phyloP scores from a whole-genome alignment of 2,329 filamentous ascomycete genomes.

The Fusarium neocosmosporiellum region DNA sequence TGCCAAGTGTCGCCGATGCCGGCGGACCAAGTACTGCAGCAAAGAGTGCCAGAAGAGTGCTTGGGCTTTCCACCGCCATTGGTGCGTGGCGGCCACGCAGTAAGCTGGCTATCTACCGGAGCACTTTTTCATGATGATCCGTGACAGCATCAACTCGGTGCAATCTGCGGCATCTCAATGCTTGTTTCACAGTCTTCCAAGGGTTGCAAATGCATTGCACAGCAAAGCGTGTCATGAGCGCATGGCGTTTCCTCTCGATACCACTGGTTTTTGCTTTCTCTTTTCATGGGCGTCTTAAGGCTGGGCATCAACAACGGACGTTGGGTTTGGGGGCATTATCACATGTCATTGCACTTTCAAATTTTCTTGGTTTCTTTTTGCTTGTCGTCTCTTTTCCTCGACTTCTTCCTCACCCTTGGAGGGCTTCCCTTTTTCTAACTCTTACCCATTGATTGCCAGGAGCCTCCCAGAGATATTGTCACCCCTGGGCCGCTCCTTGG shows the following conservation, averaged over 20 bases:
- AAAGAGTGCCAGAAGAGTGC: constrained; percentile 99
- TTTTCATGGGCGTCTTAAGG: constrained; percentile 42
- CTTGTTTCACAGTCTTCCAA: constrained; percentile 46
- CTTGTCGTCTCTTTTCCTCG: constrained; percentile 12
- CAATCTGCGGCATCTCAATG: constrained; percentile 39
- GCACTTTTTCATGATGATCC: constrained; percentile 29
- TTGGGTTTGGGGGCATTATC: constrained; percentile 38
- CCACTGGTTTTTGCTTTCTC: constrained; percentile 50
- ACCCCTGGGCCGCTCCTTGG: constrained; percentile 2
- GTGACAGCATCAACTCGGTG: constrained; percentile 42
- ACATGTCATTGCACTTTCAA: constrained; percentile 33
- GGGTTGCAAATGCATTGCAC: constrained; percentile 54
- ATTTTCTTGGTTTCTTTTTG: constrained; percentile 27
- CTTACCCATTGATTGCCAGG: constrained; percentile 27
- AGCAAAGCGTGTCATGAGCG: constrained; percentile 55
- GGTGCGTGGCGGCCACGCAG: constrained; percentile 84
- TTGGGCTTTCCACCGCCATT: constrained; percentile 98
- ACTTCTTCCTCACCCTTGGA: constrained; percentile 31
- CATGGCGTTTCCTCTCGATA: constrained; percentile 58
- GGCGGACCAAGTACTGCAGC: constrained; percentile 98
- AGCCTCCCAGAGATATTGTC: constrained; percentile 6
- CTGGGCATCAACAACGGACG: constrained; percentile 42
- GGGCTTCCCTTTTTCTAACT: constrained; percentile 36
- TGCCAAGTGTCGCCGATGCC: constrained; percentile 95
- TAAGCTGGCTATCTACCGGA: constrained; percentile 41